Base-by-base conservation (phyloP, 192 early-diverging fungal species). In the Rhizophagus clarus region DNA sequence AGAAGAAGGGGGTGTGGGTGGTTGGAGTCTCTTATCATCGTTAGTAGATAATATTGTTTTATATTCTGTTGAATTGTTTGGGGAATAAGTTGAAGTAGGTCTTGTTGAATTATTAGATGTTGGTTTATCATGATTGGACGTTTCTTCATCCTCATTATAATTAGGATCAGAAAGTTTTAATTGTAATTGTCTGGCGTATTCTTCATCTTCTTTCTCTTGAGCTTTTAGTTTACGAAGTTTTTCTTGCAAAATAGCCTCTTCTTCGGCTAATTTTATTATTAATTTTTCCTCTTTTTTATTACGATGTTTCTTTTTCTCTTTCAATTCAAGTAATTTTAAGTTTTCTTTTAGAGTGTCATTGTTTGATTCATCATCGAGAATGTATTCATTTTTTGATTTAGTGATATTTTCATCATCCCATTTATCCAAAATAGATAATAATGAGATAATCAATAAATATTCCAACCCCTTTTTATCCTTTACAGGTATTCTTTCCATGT, bases 141-240 rank as follows among this genome's bases (percentile, higher is more conserved):
- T 56, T 56, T 56, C 51, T 7, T 56, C 20, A 15, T 51, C 17
- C 17, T 51, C 49, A 6, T 56, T 56, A 20, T 56, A 56, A 56
- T 56, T 56, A 56, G 51, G 51, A 56, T 56, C 20, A 17, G 51
- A 22, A 56, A 22, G 20, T 56, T 22, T 56, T 56, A 56, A 56
- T 56, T n/a, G 24, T 47, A 77, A 24, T 63, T 51, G 37, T 45
- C 61, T 77, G 5, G 76, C 76, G 34, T 6, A 77, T 45, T 77
- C 76, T 66, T 77, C 76, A 66, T 77, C 76, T 1, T 11, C 34
- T 40, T 77, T 77, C 32, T 77, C 76, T 77, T 77, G 76, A 17
- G 63, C 28, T 42, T 42, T n/a, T 66, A 42, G n/a, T 12, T 61
- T 14, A 42, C 29, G 28, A 15, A 75, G 20, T 28, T 20, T n/a